Evolutionary conservation across 2,329 filamentous ascomycete genomes (phyloP), one percentile per base, ranked within the genome.

Genomic region (Trichophyton benhamiae): DNA sequence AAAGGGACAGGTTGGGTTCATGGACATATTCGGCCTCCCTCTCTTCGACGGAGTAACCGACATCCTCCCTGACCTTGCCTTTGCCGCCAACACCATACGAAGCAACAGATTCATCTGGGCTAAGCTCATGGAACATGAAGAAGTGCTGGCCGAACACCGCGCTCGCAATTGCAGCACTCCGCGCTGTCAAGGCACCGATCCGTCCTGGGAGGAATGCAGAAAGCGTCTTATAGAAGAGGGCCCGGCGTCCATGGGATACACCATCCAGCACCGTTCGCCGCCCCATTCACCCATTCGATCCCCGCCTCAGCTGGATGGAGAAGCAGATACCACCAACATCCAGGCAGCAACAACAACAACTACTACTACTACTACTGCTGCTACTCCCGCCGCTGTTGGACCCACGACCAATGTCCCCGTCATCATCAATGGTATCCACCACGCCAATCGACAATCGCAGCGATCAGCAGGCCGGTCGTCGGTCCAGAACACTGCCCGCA

Each of bases 1-100:
- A 65, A 90, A 89, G 66, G 88, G 91, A 6, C 94, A 99, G 74
- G 87, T 96, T 60, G 87, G 89, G 25, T 99, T 99, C 75, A 96
- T 97, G 89, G 94, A 90, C 66, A 83, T 96, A 68, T 97, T 97
- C 72, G 94, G 92, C 15, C 84, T 91, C 57, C 94, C 94, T 0
- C 81, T 99, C 0, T 99, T 99, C 71, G 85, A 91, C 70, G 89
- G 88, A 6, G 87, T 97, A 6, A 85, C 89, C 33, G 88, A 95
- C 67, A 83, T 97, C 41, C 82, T 97, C 69, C 91, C 94, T 1
- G 83, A 83, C 22, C 89, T 97, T 84, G 79, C 80, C 58, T 96
- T 95, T 73, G 89, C 87, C 11, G 86, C 95, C 11, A 83, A 88
- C 27, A 90, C 96, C 73, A 85, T 97, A 25, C 80, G 88, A 58